Evolutionary conservation across 208 protist species (phyloP).

Genomic region (Trypanosoma lewisi): DNA sequence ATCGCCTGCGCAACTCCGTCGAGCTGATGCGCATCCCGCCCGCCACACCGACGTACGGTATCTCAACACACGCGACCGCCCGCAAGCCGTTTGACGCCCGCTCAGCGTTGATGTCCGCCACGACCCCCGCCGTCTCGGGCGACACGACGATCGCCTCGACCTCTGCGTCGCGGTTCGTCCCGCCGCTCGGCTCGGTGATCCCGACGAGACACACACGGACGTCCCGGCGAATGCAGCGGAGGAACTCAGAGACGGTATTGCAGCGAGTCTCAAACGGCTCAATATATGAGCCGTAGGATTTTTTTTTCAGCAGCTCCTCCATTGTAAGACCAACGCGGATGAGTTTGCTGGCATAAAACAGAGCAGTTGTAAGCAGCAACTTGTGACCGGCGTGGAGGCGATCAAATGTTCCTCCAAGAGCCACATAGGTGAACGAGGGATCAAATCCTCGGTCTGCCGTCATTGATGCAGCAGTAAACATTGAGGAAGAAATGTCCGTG

Average conservation of each 20-base stretch:
- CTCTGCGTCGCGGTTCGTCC: conserved; percentile 55
- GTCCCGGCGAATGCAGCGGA: conserved; percentile 52
- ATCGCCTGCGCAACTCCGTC: conserved; percentile 47
- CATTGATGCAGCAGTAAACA: conserved; percentile 21
- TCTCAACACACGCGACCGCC: conserved; percentile 47
- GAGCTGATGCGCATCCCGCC: conserved; percentile 59
- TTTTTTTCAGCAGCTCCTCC: conserved; percentile 53
- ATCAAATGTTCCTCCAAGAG: conserved; percentile 90
- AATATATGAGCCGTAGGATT: conserved; percentile 63
- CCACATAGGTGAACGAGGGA: conserved; percentile 70
- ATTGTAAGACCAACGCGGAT: conserved; percentile 76
- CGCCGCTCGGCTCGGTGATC: conserved; percentile 68
- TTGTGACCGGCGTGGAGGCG: conserved; percentile 89
- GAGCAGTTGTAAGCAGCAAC: conserved; percentile 74
- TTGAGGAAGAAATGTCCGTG: background rate
- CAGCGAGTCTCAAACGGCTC: conserved; percentile 67
- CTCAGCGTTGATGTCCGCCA: conserved; percentile 63
- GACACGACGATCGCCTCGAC: conserved; percentile 80
- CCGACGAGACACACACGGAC: conserved; percentile 56
- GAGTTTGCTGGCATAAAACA: conserved; percentile 53
- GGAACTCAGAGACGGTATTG: conserved; percentile 42
- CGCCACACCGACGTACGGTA: conserved; percentile 62
- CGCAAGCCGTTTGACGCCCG: conserved; percentile 43
- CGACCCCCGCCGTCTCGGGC: conserved; percentile 61
- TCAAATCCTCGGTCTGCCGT: conserved; percentile 36